Conservation (phyloP, 345 rosid species). For the Clarkia xantiana region DNA sequence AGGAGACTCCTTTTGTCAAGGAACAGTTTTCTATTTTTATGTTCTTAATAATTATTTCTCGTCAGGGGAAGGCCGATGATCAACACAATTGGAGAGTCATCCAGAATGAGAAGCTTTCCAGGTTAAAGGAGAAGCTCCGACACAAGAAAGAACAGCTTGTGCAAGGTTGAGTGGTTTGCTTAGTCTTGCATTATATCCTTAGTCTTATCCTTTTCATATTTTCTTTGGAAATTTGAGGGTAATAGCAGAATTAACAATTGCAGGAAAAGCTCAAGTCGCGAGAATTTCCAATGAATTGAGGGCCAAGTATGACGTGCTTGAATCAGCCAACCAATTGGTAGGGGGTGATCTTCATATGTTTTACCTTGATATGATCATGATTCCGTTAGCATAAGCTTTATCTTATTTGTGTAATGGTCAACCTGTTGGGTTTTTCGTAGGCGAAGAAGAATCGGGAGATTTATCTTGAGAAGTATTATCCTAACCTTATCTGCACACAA, state of each 20-base stretch:
- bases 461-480: constrained; percentile 65
- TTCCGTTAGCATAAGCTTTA: not conserved
- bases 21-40: not conserved
- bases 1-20: not conserved
- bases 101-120: constrained; percentile 50
- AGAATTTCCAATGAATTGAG: constrained; percentile 37
- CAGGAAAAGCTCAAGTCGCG: constrained; percentile 58
- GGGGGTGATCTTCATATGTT: constrained; percentile 1
- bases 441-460: constrained; percentile 44
- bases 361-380: not conserved
- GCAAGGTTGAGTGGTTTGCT: constrained; percentile 34
- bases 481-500: constrained; percentile 61
- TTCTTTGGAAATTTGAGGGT: not conserved
- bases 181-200: not conserved
- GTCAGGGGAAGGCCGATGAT: constrained; percentile 64
- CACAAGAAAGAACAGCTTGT: constrained; percentile 32
- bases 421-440: constrained; percentile 25
- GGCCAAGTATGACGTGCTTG: constrained; percentile 45
- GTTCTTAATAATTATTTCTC: not conserved
- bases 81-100: constrained; percentile 54
- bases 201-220: not conserved
- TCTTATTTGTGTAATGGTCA: not conserved
- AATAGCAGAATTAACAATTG: constrained; percentile 5
- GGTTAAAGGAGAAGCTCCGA: constrained; percentile 47
- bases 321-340: constrained; percentile 53